Evolutionary conservation across 441 rosid species (phyloP).

Genomic region (Daphne laureola): DNA sequence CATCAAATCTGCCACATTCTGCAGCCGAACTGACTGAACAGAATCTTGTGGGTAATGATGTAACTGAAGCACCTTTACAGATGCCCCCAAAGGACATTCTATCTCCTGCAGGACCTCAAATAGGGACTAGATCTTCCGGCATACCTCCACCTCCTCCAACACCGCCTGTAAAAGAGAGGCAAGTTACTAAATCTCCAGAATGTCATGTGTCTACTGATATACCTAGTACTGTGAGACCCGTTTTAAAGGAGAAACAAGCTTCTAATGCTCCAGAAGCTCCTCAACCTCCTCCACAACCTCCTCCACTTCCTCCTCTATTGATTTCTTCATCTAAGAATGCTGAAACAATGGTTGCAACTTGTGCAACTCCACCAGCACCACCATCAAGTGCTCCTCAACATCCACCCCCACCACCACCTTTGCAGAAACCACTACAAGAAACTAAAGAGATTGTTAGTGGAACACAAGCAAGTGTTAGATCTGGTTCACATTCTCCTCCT

Average conservation of each 20-base stretch:
- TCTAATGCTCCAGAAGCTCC: background rate
- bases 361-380: conserved; percentile 20
- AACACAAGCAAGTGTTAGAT: too few species aligned
- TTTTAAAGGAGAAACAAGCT: conserved; percentile 5
- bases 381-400: conserved; percentile 15
- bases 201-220: conserved; percentile 21
- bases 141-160: conserved; percentile 15
- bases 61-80: too few species aligned
- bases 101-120: too few species aligned
- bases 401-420: too few species aligned
- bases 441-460: too few species aligned
- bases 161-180: conserved; percentile 12
- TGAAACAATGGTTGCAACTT: conserved; percentile 15
- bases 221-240: background rate
- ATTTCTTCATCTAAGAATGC: conserved; percentile 10
- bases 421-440: too few species aligned
- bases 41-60: too few species aligned
- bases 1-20: conserved; percentile 7
- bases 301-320: conserved; percentile 6
- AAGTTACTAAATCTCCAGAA: conserved; percentile 17
- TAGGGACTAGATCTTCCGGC: too few species aligned
- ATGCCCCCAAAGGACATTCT: too few species aligned
- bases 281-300: conserved; percentile 18
- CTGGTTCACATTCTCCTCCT: too few species aligned
- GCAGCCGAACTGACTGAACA: conserved; percentile 4